Evolutionary conservation across 192 early-diverging fungal species (phyloP), one percentile per base, ranked within the genome.

Genomic region (Backusella sp.): DNA sequence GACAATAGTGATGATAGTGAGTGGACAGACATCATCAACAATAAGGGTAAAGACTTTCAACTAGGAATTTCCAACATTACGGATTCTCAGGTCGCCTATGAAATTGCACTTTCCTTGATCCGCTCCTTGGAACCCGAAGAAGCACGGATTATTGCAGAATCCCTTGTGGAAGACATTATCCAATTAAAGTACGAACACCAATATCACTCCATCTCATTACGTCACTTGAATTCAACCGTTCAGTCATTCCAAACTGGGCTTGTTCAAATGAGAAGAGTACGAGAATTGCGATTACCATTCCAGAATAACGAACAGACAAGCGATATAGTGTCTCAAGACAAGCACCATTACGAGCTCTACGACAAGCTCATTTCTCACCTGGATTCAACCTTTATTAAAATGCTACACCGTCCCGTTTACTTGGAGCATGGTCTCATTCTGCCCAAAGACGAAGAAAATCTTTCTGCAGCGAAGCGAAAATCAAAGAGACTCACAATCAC

Each of bases 71-170:
- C 42, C 15, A 41, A 71, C 30, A 44, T 42, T 6, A 66, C 56
- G 6, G 62, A 74, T 66, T 15, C 66, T 21, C 62, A 75, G 30
- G 41, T 65, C 19, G 65, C 66, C 21, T 75, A 75, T 75, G 74
- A 75, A 68, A 75, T 75, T 3, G 74, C 74, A 15, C 42, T 68
- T 26, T 68, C 66, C 0, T 19, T 75, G 0, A 49, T 75, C 14
- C 66, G 46, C 21, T 49, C 74, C 1, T 39, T 75, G 6, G 74
- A 68, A 28, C 62, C 62, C 1, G 74, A 75, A 68, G 74, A 75
- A 26, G 34, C 46, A 8, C 34, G 46, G 52, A n/a, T 73, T 3
- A 32, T 73, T 14, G 28, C 72, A 30, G 72, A 73, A 28, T 52
- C 49, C 0, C 21, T 73, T 21, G 11, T 73, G 32, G 49, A 73